These are phyloP conservation scores for Trametopsis cervina DNA, from an alignment of 768 basidiomycete genomes.

Conservation along the genomic window DNA sequence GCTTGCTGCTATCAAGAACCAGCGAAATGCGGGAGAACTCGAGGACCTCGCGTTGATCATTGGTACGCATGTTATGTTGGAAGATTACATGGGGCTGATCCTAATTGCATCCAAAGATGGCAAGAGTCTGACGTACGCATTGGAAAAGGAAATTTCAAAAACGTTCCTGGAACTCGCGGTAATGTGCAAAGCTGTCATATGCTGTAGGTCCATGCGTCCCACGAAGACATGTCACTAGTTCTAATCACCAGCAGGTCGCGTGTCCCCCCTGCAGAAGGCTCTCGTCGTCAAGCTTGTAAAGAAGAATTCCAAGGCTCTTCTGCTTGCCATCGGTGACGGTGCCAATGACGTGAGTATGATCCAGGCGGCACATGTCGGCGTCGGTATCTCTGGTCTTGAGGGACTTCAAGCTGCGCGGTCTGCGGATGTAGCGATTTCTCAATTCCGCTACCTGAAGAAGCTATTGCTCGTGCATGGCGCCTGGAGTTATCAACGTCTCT, in stretches of 20 bases:
- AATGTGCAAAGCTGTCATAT: slow-evolving; percentile 98
- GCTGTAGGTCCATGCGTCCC: slow-evolving; percentile 55
- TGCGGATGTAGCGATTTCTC: slow-evolving; percentile 95
- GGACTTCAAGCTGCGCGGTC: slow-evolving; percentile 98
- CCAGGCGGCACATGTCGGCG: slow-evolving; percentile 95
- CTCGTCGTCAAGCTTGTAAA: slow-evolving; percentile 98
- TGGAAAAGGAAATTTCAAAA: slow-evolving; percentile 89
- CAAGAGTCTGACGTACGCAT: slow-evolving; percentile 86
- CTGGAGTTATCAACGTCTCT: slow-evolving; percentile 95
- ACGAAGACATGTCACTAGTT: background rate
- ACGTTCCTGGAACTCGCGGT: slow-evolving; percentile 91
- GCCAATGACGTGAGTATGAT: slow-evolving; percentile 99
- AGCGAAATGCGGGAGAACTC: slow-evolving; percentile 75
- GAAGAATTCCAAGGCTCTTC: slow-evolving; percentile 87
- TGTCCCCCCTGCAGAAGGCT: slow-evolving; percentile 96
- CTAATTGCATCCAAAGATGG: slow-evolving; percentile 53
- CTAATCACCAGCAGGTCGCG: slow-evolving; percentile 57
- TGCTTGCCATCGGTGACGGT: slow-evolving; percentile 96
- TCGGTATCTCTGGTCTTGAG: slow-evolving; percentile 98
- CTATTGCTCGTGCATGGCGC: slow-evolving; percentile 93
- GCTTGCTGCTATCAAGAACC: slow-evolving; percentile 87
- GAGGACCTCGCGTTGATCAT: slow-evolving; percentile 96
- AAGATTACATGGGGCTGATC: background rate
- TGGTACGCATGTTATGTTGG: slow-evolving; percentile 39
- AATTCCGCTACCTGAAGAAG: slow-evolving; percentile 95